Conservation (phyloP, 805 yeast genomes). For the Ogataea ganodermae region DNA sequence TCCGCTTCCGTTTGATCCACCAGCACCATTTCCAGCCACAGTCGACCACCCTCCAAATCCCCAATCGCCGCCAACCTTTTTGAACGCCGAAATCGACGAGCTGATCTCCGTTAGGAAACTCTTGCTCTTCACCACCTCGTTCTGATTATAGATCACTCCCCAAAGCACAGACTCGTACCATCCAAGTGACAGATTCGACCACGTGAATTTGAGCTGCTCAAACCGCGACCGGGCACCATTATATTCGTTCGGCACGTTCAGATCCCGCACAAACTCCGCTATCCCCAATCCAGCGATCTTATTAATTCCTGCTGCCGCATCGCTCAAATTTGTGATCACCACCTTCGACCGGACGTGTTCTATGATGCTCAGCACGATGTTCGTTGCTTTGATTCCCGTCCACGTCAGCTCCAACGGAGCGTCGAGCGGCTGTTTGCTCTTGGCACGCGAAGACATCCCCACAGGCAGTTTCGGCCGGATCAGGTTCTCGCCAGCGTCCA, state of each 20-base stretch:
- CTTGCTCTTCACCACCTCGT: constrained; percentile 37
- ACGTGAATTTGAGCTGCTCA: constrained; percentile 53
- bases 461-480: constrained; percentile 52
- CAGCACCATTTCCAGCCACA: not conserved
- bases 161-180: constrained; percentile 75
- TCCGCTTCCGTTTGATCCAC: not conserved
- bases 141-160: constrained; percentile 51
- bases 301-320: constrained; percentile 37
- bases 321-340: constrained; percentile 34
- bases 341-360: constrained; percentile 32
- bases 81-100: constrained; percentile 32
- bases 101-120: constrained; percentile 38
- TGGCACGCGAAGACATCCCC: constrained; percentile 62
- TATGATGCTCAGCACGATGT: constrained; percentile 41
- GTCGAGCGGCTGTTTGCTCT: constrained; percentile 52
- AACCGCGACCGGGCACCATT: constrained; percentile 42
- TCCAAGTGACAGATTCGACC: constrained; percentile 67
- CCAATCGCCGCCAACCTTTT: constrained; percentile 40
- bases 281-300: constrained; percentile 43
- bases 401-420: constrained; percentile 52
- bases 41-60: constrained; percentile 31
- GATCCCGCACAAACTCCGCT: constrained; percentile 11
- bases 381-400: constrained; percentile 57
- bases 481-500: constrained; percentile 31
- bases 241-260: constrained; percentile 39